A percentile compares a stretch with the other conserved stretches of the same genome.
Conservation (phyloP, 2,329 filamentous ascomycete genomes). For the Trichoderma afroharzianum region DNA sequence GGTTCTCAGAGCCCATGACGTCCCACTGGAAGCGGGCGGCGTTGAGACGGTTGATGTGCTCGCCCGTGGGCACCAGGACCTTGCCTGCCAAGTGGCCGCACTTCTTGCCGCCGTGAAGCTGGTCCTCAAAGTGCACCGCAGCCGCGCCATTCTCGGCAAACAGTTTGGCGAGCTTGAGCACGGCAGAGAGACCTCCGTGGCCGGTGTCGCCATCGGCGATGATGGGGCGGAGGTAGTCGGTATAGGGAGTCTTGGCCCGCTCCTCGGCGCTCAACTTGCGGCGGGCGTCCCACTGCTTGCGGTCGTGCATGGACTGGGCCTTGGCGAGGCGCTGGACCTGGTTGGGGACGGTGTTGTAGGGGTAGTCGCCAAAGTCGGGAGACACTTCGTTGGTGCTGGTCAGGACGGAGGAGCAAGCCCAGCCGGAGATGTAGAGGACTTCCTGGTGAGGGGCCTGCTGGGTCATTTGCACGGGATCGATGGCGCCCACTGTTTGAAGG, state of each 20-base stretch:
- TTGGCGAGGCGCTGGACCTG: slow-evolving; percentile 96
- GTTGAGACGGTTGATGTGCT: slow-evolving; percentile 93
- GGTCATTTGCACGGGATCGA: slow-evolving; percentile 99
- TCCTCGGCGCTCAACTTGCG: slow-evolving; percentile 73
- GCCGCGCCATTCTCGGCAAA: slow-evolving; percentile 97
- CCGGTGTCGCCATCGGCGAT: slow-evolving; percentile 95
- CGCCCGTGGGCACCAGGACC: slow-evolving; percentile 86
- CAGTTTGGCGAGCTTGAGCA: slow-evolving; percentile 93
- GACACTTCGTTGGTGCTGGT: slow-evolving; percentile 97
- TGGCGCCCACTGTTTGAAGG: slow-evolving; percentile 71
- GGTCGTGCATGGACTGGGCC: slow-evolving; percentile 93
- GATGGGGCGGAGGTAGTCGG: slow-evolving; percentile 91
- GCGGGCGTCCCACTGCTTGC: slow-evolving; percentile 86
- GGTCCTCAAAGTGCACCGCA: slow-evolving; percentile 95
- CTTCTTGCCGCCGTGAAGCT: slow-evolving; percentile 97
- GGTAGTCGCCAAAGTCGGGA: slow-evolving; percentile 96
- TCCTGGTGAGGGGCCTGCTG: slow-evolving; percentile 96
- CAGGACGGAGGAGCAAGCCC: slow-evolving; percentile 92
- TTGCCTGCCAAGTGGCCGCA: slow-evolving; percentile 96
- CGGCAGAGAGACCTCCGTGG: slow-evolving; percentile 86
- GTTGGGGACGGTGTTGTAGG: slow-evolving; percentile 98
- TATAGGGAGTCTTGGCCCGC: slow-evolving; percentile 72
- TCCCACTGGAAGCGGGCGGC: slow-evolving; percentile 97
- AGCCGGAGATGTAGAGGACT: slow-evolving; percentile 92
- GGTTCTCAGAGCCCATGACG: slow-evolving; percentile 91